Base-by-base conservation (phyloP, 148 eudicot species). In the Rhododendron ovatum region DNA sequence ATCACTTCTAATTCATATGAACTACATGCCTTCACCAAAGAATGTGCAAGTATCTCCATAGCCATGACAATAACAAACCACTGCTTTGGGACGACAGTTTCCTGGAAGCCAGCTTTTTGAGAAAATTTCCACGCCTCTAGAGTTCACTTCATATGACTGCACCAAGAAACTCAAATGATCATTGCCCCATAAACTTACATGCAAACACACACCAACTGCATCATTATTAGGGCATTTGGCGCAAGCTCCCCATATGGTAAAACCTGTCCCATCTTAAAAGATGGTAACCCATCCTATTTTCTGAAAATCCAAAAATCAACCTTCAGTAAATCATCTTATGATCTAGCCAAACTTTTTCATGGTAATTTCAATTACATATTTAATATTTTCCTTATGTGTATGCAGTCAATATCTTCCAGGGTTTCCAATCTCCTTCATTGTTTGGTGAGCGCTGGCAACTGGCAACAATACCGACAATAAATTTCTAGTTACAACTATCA, bases 21-120 rank as follows among this genome's bases (percentile, higher is more conserved):
- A 86, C 80, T 51, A 91, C 96, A 85, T 92, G 91, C 99, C 99
- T 98, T 98, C 99, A 77, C 82, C 73, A 89, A 95, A 95, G 88
- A 98, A 98, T 67, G 99, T 93, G 95, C 99, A 93, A 45, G 99
- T 98, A 83, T 98, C 99, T 83, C 96, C 99, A 87, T 95, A 98
- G 80, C 99, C 99, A 92, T 95, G 99, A 79, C 98, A 95, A 65
- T 81, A 88, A 87, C 92, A 98, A 88, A 98, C 74, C 83, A 94
- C 82, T 81, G 95, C 99, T 88, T 94, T 98, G 8, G 94, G 94
- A 39, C 92, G 65, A 89, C 92, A 86, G 35, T 90, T 87, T 85
- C 84, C 92, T 1, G 95, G 98, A 82, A 94, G 87, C 99, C 99
- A 98, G 87, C 96, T 94, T 91, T 94, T 98, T 82, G 93, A 71